Evolutionary conservation across 495 filamentous ascomycete species (phyloP), one percentile per base, ranked within the genome.

Genomic region (Hypoxylon lienhwacheense): DNA sequence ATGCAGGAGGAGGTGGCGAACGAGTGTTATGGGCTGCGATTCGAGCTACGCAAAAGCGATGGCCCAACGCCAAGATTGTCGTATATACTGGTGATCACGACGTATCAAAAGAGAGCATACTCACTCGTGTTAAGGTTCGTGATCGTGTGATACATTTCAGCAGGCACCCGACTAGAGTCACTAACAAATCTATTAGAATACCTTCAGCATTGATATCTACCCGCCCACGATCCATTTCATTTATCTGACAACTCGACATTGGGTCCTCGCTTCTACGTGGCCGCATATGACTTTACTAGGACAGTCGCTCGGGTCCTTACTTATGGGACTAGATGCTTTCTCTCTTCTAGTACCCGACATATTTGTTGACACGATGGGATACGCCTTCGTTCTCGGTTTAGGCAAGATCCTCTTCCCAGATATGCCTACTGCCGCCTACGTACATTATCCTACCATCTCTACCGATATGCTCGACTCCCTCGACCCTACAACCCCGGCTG

Each of bases 281-380:
- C 91, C 95, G 21, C 87, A 85, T 67, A 91, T 97, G 77, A 98
- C 93, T 0, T 83, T 98, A n/a, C 75, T 96, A 10, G 91, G 91
- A 45, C 93, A 98, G 65, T 91, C 87, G 5, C 68, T 97, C 14
- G 93, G 93, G 31, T 95, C 89, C 1, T 65, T 97, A 12, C 66
- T 92, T 24, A 78, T 97, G 59, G 93, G 88, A 14, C 91, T 85
- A 70, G 93, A 97, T 58, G 92, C 92, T n/a, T 95, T 98, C 70
- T 85, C 81, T 26, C 83, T 96, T 7, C 77, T 97, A 2, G 88
- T 90, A 1, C 95, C 93, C 0, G 95, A 98, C 65, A 81, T 97
- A 42, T 96, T 96, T 59, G 78, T 98, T 61, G 93, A 98, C 65
- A 98, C 93, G 4, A 96, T 97, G 91, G 93, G 93, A 58, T 97